A percentile compares a stretch with the other conserved stretches of the same genome.
Evolutionary conservation across 306 rosid species (phyloP).

Genomic region (Rubus idaeus): DNA sequence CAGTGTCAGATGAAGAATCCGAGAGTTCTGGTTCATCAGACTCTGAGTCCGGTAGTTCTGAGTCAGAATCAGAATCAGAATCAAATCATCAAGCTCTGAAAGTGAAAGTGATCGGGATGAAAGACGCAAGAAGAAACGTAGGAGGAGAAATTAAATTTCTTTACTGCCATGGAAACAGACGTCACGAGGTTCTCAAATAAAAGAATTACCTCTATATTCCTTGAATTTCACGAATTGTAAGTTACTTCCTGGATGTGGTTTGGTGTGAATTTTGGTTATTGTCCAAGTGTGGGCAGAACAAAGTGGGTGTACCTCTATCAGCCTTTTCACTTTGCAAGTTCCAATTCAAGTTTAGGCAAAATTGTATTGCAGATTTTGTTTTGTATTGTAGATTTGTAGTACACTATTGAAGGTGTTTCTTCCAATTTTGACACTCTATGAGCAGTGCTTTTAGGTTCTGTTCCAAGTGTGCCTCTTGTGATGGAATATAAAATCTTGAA

Average conservation of each 20-base stretch:
- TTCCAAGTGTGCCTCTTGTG: not conserved
- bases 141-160: constrained; percentile 41
- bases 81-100: constrained; percentile 53
- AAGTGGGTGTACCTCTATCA: not conserved
- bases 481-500: not conserved
- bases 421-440: not conserved
- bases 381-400: not conserved
- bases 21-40: constrained; percentile 58
- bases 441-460: not conserved
- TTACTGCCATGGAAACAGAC: not conserved
- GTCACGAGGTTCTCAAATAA: not conserved
- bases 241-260: not conserved
- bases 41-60: constrained; percentile 44
- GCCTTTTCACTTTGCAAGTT: not conserved
- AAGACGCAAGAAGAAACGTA: constrained; percentile 46
- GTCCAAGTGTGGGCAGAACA: not conserved
- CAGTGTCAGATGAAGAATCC: constrained; percentile 47
- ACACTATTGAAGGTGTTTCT: not conserved
- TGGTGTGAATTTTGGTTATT: not conserved
- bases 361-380: not conserved
- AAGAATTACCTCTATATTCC: not conserved
- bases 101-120: constrained; percentile 38
- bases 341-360: not conserved
- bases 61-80: constrained; percentile 48
- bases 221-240: constrained; percentile 1